Conservation (phyloP, 768 basidiomycete species). For the Lentinula edodes region DNA sequence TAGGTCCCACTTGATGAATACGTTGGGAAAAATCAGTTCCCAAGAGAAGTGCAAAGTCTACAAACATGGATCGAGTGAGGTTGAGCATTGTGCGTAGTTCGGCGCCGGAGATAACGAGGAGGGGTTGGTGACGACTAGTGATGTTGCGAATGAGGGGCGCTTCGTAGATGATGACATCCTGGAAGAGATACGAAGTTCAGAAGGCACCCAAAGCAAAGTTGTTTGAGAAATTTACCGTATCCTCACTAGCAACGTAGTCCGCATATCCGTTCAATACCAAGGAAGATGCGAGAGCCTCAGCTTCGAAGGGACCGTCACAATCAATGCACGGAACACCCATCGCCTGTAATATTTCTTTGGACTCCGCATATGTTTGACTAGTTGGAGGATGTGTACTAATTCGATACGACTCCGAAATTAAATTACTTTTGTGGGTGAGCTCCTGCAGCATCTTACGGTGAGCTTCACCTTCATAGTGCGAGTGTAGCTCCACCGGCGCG, state of each 20-base stretch:
- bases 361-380: constrained; percentile 60
- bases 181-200: not conserved
- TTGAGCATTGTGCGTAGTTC: constrained; percentile 53
- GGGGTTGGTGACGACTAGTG: constrained; percentile 51
- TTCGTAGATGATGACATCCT: constrained; percentile 82
- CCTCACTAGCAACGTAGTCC: constrained; percentile 89
- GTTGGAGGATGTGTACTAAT: constrained; percentile 61
- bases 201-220: constrained; percentile 1
- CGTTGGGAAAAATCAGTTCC: constrained; percentile 90
- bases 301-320: constrained; percentile 66
- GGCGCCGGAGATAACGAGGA: constrained; percentile 58
- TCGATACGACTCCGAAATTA: constrained; percentile 60
- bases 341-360: constrained; percentile 59
- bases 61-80: constrained; percentile 52
- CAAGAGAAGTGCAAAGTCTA: constrained; percentile 84
- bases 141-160: constrained; percentile 80
- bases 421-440: constrained; percentile 46
- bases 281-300: constrained; percentile 79
- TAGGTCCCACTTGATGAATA: constrained; percentile 77
- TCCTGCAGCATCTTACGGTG: constrained; percentile 9
- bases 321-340: constrained; percentile 85
- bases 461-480: not conserved
- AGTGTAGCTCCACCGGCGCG: not conserved
- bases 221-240: constrained; percentile 48
- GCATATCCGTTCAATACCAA: constrained; percentile 71